These are phyloP conservation scores for Taphrina populina DNA, from an alignment of 1,139 yeast species.

Conservation along the genomic window DNA sequence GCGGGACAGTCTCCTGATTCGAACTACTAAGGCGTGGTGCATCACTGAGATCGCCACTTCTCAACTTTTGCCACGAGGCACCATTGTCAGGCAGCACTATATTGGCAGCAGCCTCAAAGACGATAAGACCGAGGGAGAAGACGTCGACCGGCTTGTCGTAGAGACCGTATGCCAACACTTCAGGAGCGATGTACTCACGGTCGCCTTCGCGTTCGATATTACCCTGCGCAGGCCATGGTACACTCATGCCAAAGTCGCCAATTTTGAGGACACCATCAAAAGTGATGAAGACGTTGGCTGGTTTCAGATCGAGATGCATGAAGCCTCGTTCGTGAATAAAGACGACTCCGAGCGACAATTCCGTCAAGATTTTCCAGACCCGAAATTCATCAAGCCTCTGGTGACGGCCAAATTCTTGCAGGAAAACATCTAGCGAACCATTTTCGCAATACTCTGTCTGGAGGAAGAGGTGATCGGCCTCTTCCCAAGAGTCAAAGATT, in stretches of 20 bases:
- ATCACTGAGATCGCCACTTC: constrained; percentile 93
- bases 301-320: constrained; percentile 84
- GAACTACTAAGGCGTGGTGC: constrained; percentile 45
- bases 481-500: constrained; percentile 85
- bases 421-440: constrained; percentile 79
- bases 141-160: constrained; percentile 94
- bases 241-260: constrained; percentile 83
- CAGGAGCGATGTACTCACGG: constrained; percentile 96
- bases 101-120: constrained; percentile 94
- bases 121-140: constrained; percentile 84
- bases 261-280: constrained; percentile 89
- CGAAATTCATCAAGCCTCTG: constrained; percentile 86
- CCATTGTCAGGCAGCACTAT: constrained; percentile 95
- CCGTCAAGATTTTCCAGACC: constrained; percentile 92
- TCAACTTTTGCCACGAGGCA: constrained; percentile 89
- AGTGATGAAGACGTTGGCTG: constrained; percentile 89
- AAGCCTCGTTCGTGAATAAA: constrained; percentile 77
- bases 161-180: constrained; percentile 73
- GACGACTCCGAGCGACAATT: constrained; percentile 71
- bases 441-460: constrained; percentile 96
- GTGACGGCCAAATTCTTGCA: constrained; percentile 77
- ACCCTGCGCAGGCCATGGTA: constrained; percentile 51
- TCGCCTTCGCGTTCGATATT: constrained; percentile 91
- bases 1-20: constrained; percentile 15
- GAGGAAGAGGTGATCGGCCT: constrained; percentile 69